These are phyloP conservation scores for Taphrina deformans DNA, from an alignment of 1,139 yeast species.

Conservation along the genomic window DNA sequence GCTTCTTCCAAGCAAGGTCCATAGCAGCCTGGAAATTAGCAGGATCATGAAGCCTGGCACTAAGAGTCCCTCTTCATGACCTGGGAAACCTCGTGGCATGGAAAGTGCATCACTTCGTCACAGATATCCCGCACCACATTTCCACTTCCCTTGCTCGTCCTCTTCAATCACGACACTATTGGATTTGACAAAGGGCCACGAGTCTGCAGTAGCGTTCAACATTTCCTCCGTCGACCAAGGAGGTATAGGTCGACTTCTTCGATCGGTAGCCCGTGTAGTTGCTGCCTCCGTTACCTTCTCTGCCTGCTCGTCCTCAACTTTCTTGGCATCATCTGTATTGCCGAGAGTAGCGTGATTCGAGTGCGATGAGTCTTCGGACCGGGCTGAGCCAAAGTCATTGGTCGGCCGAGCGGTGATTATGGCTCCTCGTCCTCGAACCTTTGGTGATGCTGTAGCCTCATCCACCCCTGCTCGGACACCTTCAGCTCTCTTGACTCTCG, in stretches of 20 bases:
- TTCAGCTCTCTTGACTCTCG: not conserved
- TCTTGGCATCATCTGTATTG: not conserved
- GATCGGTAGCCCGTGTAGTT: not conserved
- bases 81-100: too few species aligned
- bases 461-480: not conserved
- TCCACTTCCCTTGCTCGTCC: slow-evolving; percentile 6
- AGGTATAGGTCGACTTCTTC: not conserved
- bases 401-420: not conserved
- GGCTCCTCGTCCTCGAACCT: not conserved
- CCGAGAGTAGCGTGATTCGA: not conserved
- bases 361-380: not conserved
- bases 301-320: not conserved
- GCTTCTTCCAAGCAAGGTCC: too few species aligned
- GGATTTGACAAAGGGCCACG: not conserved
- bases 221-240: not conserved
- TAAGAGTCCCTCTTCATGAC: too few species aligned
- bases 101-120: not conserved
- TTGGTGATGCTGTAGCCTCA: not conserved
- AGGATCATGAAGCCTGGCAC: too few species aligned
- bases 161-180: not conserved
- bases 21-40: too few species aligned
- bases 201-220: not conserved
- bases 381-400: not conserved
- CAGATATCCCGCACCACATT: slow-evolving; percentile 5
- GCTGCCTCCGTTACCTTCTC: not conserved